Base-by-base conservation (phyloP, 495 filamentous ascomycete species). In the Evernia prunastri region DNA sequence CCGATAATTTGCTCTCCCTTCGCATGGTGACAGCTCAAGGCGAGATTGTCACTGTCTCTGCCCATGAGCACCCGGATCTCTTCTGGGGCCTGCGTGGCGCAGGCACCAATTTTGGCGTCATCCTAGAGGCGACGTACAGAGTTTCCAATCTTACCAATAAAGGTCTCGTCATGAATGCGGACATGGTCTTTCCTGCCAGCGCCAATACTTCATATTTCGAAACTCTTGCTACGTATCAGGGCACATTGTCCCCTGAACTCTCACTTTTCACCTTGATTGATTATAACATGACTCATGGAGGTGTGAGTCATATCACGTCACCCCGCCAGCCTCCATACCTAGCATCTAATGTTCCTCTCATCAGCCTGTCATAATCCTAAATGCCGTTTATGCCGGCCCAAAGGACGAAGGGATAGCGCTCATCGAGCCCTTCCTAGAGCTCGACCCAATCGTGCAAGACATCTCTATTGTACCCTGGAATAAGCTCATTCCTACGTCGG, bases 51-150 rank as follows among this genome's bases (percentile, higher is more conserved):
- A 56, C 42, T 11, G 64, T 63, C 1, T 77, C 74, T 8, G 57
- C 45, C 17, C 61, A 59, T 12, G 63, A 71, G 43, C 63, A 76
- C 29, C 37, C 40, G 23, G 71, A 75, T 25, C 67, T 76, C 27
- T 74, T 76, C 72, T 71, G 72, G 72, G 73, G 67, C 15, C 64
- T 78, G 27, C 71, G 73, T 37, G 76, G 74, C 15, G 72, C 70
- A 5, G 75, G 75, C 15, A 64, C 68, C 45, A 76, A 75, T 12
- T 73, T 75, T 45, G 72, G 71, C 31, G 60, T 71, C 20, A 53
- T 67, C 29, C 49, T 60, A 0, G 18, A n/a, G 8, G 70, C 68
- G 18, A 69, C 45, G 17, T 72, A 72, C 61, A 45, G 59, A 20
- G 56, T 66, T 33, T 66, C 63, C 39, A 49, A 72, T 39, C 18